Evolutionary conservation across 495 filamentous ascomycete species (phyloP).

Genomic region (Neurospora sp.): DNA sequence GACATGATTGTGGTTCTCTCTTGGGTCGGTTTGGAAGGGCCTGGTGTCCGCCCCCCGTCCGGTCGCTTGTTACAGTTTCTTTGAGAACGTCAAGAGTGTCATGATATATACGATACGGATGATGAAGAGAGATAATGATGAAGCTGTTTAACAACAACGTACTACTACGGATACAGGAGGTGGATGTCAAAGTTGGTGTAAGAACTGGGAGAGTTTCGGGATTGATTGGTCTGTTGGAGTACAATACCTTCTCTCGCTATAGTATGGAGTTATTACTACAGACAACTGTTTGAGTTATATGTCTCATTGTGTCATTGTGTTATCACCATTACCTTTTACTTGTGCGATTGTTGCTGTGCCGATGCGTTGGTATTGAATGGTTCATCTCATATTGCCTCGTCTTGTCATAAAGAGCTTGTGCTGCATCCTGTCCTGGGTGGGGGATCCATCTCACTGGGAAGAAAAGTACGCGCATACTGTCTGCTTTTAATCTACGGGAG

Average conservation of each 20-base stretch:
- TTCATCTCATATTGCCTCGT: neutral
- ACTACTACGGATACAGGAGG: neutral
- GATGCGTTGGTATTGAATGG: neutral
- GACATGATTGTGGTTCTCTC: neutral
- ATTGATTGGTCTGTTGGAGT: too few relatives aligned
- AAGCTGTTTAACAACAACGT: neutral
- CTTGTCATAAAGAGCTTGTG: neutral
- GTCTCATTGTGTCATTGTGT: neutral
- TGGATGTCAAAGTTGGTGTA: neutral
- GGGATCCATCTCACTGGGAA: neutral
- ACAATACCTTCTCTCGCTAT: too few relatives aligned
- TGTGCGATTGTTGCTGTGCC: neutral
- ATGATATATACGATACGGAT: neutral
- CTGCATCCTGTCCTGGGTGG: neutral
- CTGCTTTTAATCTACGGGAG: neutral
- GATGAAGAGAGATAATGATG: neutral
- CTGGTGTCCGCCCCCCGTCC: neutral
- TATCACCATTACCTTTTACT: neutral
- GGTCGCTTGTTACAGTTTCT: neutral
- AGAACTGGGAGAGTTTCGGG: too few relatives aligned
- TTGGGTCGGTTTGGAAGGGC: neutral
- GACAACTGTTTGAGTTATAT: neutral
- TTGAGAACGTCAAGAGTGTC: neutral
- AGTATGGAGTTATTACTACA: neutral
- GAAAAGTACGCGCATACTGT: neutral